These are phyloP conservation scores for Aciculosporium take DNA, from an alignment of 2,329 filamentous ascomycete species.

Conservation along the genomic window DNA sequence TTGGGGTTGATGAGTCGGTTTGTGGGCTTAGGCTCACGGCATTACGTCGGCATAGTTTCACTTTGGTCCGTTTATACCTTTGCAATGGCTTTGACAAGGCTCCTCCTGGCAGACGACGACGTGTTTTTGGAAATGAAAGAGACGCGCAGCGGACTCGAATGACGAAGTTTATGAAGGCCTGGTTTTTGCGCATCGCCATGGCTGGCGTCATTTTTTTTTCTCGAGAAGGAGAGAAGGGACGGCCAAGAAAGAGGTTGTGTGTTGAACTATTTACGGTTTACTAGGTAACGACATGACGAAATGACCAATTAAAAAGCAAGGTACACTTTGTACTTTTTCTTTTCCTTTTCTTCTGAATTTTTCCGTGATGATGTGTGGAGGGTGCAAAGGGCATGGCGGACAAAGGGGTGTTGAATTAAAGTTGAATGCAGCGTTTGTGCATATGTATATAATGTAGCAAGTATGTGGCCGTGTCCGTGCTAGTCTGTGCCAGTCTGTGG, in stretches of 20 bases:
- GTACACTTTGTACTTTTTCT: too few relatives aligned
- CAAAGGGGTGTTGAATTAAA: neutral
- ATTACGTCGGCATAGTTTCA: too few relatives aligned
- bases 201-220: slow-evolving; percentile 6
- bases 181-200: slow-evolving; percentile 9
- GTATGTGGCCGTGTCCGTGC: too few relatives aligned
- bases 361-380: neutral
- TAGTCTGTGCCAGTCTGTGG: too few relatives aligned
- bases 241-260: slow-evolving; percentile 16
- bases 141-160: slow-evolving; percentile 16
- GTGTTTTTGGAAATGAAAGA: slow-evolving; percentile 14
- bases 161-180: slow-evolving; percentile 22
- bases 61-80: too few relatives aligned
- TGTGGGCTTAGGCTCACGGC: slow-evolving; percentile 3
- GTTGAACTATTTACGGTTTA: slow-evolving; percentile 21
- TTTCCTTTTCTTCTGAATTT: slow-evolving; percentile 13
- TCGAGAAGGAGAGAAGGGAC: slow-evolving; percentile 15
- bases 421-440: neutral
- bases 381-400: too few relatives aligned
- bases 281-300: slow-evolving; percentile 27
- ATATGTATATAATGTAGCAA: too few relatives aligned
- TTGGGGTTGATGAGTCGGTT: slow-evolving; percentile 16
- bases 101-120: slow-evolving; percentile 7
- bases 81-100: slow-evolving; percentile 9
- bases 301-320: slow-evolving; percentile 25